Evolutionary conservation across 2,329 filamentous ascomycete species (phyloP).

Genomic region (Gaeumannomyces tritici): DNA sequence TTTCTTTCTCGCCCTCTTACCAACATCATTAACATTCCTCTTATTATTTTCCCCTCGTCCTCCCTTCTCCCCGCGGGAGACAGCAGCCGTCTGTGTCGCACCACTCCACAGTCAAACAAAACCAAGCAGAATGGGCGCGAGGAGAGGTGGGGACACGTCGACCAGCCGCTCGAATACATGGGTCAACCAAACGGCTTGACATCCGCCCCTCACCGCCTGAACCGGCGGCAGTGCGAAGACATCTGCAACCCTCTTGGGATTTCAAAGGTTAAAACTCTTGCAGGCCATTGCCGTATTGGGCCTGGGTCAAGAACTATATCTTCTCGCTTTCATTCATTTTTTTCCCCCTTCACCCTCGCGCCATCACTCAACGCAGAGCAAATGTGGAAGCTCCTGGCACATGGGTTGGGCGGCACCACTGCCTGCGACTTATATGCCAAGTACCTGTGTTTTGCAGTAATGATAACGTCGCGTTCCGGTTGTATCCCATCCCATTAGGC

Average conservation of each 20-base stretch:
- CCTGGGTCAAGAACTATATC: neutral
- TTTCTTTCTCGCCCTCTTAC: too few species aligned
- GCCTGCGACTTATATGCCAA: too few species aligned
- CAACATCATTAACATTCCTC: too few species aligned
- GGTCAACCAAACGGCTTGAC: conserved; percentile 3
- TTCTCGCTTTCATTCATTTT: neutral
- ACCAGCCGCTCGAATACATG: neutral
- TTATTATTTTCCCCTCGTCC: neutral
- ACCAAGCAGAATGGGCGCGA: neutral
- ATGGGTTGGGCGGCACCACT: too few species aligned
- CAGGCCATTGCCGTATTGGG: neutral
- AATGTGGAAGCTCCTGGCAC: too few species aligned
- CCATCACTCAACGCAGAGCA: too few species aligned
- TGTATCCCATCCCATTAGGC: too few species aligned
- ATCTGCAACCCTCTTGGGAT: neutral
- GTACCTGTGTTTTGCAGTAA: too few species aligned
- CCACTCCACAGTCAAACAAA: neutral
- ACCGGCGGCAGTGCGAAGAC: neutral
- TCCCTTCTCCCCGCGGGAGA: neutral
- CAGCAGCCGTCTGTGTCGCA: neutral
- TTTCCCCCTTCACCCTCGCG: too few species aligned
- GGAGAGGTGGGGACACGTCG: neutral
- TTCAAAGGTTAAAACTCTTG: neutral
- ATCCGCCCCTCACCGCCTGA: conserved; percentile 1
- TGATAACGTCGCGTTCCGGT: too few species aligned